These are phyloP conservation scores for Pythium rishiriense DNA, from an alignment of 352 stramenopile genomes.

Conservation along the genomic window DNA sequence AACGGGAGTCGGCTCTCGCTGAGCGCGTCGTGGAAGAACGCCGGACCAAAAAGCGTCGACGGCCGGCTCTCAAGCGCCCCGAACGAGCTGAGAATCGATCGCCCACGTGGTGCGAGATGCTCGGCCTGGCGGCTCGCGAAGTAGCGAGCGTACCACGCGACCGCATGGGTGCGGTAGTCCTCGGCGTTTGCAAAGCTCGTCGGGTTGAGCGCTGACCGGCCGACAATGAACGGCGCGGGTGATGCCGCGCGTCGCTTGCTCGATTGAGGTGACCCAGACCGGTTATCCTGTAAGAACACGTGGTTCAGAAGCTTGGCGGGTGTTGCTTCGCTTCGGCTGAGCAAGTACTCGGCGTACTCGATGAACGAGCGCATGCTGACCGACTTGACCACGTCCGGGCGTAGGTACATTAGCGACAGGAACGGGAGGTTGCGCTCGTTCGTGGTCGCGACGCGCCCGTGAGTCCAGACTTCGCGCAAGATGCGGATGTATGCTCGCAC, in stretches of 20 bases:
- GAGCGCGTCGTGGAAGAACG: conserved; percentile 52
- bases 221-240: conserved; percentile 11
- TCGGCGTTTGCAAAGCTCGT: conserved; percentile 12
- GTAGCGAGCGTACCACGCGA: conserved; percentile 22
- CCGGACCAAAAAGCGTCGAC: conserved; percentile 37
- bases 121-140: conserved; percentile 5
- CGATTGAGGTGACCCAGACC: conserved; percentile 4
- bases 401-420: conserved; percentile 34
- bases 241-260: neutral
- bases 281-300: conserved; percentile 35
- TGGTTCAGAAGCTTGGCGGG: conserved; percentile 53
- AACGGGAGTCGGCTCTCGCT: conserved; percentile 42
- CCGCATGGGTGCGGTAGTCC: conserved; percentile 13
- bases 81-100: conserved; percentile 6
- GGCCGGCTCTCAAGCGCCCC: neutral
- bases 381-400: conserved; percentile 33
- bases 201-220: conserved; percentile 3
- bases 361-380: conserved; percentile 53
- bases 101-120: neutral
- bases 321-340: conserved; percentile 38
- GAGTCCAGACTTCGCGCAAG: conserved; percentile 17
- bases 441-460: conserved; percentile 7
- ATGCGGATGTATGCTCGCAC: conserved; percentile 16
- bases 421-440: conserved; percentile 20
- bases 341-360: conserved; percentile 67